Evolutionary conservation across 768 basidiomycete genomes (phyloP).

Genomic region (Leucocoprinus birnbaumii): DNA sequence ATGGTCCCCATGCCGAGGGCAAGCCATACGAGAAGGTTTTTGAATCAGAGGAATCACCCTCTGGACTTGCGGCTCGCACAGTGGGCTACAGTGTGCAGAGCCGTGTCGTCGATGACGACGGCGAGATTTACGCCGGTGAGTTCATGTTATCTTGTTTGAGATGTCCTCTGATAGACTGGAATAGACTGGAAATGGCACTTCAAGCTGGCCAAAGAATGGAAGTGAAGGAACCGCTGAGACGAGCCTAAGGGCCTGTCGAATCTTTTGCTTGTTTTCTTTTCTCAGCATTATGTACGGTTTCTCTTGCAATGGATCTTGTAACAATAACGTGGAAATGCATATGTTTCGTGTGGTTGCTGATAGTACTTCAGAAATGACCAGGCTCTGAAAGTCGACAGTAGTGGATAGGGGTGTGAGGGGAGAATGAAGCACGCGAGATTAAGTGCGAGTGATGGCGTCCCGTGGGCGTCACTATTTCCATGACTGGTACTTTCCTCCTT

Average conservation of each 20-base stretch:
- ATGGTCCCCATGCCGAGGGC: conserved; percentile 68
- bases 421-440: not conserved
- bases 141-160: conserved; percentile 7
- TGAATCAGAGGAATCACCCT: conserved; percentile 65
- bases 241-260: not conserved
- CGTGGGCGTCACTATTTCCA: not conserved
- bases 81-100: conserved; percentile 79
- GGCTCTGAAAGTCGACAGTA: not conserved
- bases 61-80: conserved; percentile 80
- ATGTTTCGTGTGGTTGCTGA: not conserved
- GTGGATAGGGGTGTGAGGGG: too few species aligned
- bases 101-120: conserved; percentile 87
- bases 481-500: not conserved
- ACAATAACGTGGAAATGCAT: not conserved
- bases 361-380: not conserved
- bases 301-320: conserved; percentile 2
- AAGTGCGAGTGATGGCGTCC: too few species aligned
- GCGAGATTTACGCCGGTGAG: conserved; percentile 74
- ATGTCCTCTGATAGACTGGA: not conserved
- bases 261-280: not conserved
- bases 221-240: conserved; percentile 14
- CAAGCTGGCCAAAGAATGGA: conserved; percentile 94
- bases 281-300: conserved; percentile 6
- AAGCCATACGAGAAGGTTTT: conserved; percentile 75
- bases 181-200: conserved; percentile 87